These are phyloP conservation scores for Backusella parvicylindrica DNA, from an alignment of 192 early-diverging fungal species.

Conservation along the genomic window DNA sequence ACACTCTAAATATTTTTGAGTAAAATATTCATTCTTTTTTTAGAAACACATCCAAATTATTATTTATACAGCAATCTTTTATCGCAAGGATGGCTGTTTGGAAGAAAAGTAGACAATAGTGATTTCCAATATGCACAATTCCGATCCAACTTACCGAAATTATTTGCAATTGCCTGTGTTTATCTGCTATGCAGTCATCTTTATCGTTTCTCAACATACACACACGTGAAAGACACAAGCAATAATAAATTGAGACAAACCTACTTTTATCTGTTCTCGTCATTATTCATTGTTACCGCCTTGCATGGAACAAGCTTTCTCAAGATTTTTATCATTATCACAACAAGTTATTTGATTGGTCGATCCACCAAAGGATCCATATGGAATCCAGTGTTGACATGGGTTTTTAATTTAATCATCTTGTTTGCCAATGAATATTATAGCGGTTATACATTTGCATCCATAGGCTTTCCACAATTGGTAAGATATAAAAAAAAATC, in stretches of 20 bases:
- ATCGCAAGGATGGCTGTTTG: slow-evolving; percentile 64
- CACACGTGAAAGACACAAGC: slow-evolving; percentile 16
- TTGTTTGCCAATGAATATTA: slow-evolving; percentile 78
- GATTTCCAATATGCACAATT: slow-evolving; percentile 67
- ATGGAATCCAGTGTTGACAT: slow-evolving; percentile 63
- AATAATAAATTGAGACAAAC: slow-evolving; percentile 28
- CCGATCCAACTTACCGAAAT: slow-evolving; percentile 54
- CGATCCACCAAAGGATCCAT: slow-evolving; percentile 45
- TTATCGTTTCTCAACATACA: slow-evolving; percentile 32
- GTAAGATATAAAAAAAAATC: background rate
- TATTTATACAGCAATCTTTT: slow-evolving; percentile 38
- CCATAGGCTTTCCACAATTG: slow-evolving; percentile 1
- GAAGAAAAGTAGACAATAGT: slow-evolving; percentile 66
- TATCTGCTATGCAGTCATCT: slow-evolving; percentile 51
- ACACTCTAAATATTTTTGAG: background rate
- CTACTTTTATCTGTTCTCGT: slow-evolving; percentile 54
- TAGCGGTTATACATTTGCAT: slow-evolving; percentile 61
- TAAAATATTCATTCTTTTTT: background rate
- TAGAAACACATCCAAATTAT: slow-evolving; percentile 39
- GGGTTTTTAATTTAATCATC: slow-evolving; percentile 76
- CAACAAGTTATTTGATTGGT: slow-evolving; percentile 64
- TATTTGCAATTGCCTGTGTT: slow-evolving; percentile 39
- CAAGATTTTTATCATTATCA: slow-evolving; percentile 65
- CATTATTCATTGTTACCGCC: slow-evolving; percentile 57
- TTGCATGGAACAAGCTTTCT: slow-evolving; percentile 70